phyloP scores from a whole-genome alignment of 2,329 filamentous ascomycete genomes.

The Cordyceps tenuipes region DNA sequence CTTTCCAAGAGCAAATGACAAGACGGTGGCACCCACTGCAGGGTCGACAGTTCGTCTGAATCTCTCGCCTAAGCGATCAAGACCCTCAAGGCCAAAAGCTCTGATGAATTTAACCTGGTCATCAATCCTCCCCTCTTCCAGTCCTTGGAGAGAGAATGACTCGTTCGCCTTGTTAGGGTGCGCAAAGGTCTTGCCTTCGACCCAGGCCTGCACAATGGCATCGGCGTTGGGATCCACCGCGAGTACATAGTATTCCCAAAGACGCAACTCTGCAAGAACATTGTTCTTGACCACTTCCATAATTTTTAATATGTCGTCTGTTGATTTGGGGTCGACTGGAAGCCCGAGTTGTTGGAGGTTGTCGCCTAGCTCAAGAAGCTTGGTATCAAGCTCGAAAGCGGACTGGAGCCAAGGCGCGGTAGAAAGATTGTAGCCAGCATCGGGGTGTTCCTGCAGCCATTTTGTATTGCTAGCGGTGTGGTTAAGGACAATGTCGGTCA shows the following conservation, averaged over 20 bases:
- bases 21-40: conserved; percentile 52
- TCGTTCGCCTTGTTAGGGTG: conserved; percentile 33
- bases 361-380: conserved; percentile 66
- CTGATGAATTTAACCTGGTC: conserved; percentile 55
- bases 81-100: conserved; percentile 60
- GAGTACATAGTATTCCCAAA: conserved; percentile 92
- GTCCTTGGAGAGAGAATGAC: conserved; percentile 35
- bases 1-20: conserved; percentile 43
- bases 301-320: conserved; percentile 67
- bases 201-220: conserved; percentile 65
- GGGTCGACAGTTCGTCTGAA: conserved; percentile 66
- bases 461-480: conserved; percentile 93
- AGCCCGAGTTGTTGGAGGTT: conserved; percentile 64
- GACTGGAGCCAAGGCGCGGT: conserved; percentile 74
- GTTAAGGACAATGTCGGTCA: conserved; percentile 97
- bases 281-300: conserved; percentile 79
- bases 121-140: conserved; percentile 36
- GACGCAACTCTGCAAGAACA: conserved; percentile 65
- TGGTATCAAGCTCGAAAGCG: conserved; percentile 53
- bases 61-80: conserved; percentile 69
- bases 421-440: conserved; percentile 87
- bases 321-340: conserved; percentile 62
- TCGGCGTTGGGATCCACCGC: conserved; percentile 67
- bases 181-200: conserved; percentile 46
- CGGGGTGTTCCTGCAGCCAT: conserved; percentile 90